Conservation (phyloP, 1,284 basidiomycete genomes). For the Moesziomyces sp. region DNA sequence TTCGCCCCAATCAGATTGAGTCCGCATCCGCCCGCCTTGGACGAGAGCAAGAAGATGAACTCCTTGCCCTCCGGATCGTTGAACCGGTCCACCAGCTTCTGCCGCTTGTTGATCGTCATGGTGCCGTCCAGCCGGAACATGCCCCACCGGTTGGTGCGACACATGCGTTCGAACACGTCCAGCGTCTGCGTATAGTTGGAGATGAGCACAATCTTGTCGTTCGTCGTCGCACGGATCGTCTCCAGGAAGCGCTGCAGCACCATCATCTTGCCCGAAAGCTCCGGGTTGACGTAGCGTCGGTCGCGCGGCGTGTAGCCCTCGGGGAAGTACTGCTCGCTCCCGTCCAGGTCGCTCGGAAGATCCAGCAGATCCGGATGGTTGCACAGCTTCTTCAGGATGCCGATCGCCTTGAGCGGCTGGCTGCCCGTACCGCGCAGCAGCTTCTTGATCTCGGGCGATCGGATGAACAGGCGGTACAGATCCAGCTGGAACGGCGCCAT, state of each 20-base stretch:
- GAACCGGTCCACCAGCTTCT: slow-evolving; percentile 96
- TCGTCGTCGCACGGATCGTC: slow-evolving; percentile 61
- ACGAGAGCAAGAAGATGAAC: slow-evolving; percentile 95
- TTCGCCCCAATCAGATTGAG: slow-evolving; percentile 99
- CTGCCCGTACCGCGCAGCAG: slow-evolving; percentile 89
- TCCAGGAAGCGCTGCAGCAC: slow-evolving; percentile 78
- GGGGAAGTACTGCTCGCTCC: slow-evolving; percentile 85
- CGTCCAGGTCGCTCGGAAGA: slow-evolving; percentile 84
- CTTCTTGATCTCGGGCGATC: slow-evolving; percentile 91
- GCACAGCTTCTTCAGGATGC: slow-evolving; percentile 94
- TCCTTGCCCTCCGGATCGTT: slow-evolving; percentile 95
- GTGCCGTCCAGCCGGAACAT: slow-evolving; percentile 92
- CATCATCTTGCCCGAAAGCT: slow-evolving; percentile 73
- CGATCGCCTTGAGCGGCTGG: slow-evolving; percentile 96
- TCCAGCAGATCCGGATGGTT: slow-evolving; percentile 96
- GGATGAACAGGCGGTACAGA: slow-evolving; percentile 91
- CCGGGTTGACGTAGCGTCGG: slow-evolving; percentile 55
- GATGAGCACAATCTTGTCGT: slow-evolving; percentile 98
- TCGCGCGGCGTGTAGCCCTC: slow-evolving; percentile 77
- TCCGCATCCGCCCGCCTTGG: slow-evolving; percentile 97
- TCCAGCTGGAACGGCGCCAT: slow-evolving; percentile 88
- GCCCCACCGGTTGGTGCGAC: slow-evolving; percentile 77
- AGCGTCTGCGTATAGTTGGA: slow-evolving; percentile 98
- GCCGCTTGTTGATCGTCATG: slow-evolving; percentile 92
- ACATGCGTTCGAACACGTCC: slow-evolving; percentile 74